Conservation (phyloP, 2,329 filamentous ascomycete species). For the Xylaria sp. region DNA sequence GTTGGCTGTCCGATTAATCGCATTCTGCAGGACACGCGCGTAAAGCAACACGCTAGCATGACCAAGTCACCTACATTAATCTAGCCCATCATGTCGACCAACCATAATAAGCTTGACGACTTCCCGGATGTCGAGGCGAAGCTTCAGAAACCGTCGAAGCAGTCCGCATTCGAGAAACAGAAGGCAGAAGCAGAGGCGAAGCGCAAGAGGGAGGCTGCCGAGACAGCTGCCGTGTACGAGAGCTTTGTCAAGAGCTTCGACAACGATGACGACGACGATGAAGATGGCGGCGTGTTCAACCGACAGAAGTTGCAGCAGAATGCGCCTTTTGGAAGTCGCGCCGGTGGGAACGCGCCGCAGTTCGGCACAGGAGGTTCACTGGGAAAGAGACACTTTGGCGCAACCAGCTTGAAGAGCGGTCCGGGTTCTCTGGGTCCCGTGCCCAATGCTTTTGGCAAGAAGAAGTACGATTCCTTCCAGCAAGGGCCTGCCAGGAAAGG, state of each 20-base stretch:
- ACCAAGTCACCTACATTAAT: not conserved
- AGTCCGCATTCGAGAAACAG: constrained; percentile 82
- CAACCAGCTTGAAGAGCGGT: constrained; percentile 52
- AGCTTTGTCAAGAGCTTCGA: constrained; percentile 82
- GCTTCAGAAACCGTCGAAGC: constrained; percentile 72
- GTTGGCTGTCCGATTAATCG: not conserved
- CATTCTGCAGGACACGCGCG: not conserved
- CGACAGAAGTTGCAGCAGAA: constrained; percentile 14
- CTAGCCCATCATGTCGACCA: constrained; percentile 36
- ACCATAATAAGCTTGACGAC: constrained; percentile 44
- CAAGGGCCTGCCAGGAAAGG: constrained; percentile 33
- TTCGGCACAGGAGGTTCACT: constrained; percentile 31
- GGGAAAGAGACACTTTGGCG: constrained; percentile 61
- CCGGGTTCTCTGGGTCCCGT: constrained; percentile 56
- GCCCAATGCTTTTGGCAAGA: constrained; percentile 46
- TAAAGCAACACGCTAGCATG: constrained; percentile 1
- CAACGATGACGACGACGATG: constrained; percentile 53
- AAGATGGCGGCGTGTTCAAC: constrained; percentile 23
- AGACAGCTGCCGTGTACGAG: constrained; percentile 80
- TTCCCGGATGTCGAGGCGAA: constrained; percentile 74
- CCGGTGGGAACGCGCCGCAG: constrained; percentile 28
- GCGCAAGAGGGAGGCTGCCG: constrained; percentile 73
- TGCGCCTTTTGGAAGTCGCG: constrained; percentile 21
- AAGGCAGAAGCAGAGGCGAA: constrained; percentile 88
- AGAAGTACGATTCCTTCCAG: constrained; percentile 45